Evolutionary conservation across 2,329 filamentous ascomycete genomes (phyloP).

Genomic region (Arachnomyces sp.): DNA sequence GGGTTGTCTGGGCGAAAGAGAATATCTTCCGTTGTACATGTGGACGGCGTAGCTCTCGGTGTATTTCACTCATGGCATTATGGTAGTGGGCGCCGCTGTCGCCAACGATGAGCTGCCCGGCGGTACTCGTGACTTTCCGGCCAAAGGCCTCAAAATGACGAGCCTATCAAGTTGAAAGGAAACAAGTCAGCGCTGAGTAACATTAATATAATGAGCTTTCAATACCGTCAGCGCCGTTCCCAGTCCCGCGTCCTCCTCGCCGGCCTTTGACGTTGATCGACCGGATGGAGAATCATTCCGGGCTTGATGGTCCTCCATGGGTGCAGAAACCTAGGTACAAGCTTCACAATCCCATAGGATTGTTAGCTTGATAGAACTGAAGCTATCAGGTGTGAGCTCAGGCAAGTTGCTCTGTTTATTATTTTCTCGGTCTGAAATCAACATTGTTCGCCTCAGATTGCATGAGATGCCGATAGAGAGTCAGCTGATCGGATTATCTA

Average conservation of each 20-base stretch:
- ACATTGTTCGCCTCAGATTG: no score
- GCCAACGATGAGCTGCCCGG: slow-evolving; percentile 76
- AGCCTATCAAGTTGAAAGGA: slow-evolving; percentile 46
- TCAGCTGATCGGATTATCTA: no score
- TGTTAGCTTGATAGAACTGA: neutral
- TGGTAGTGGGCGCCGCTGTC: slow-evolving; percentile 63
- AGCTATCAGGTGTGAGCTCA: neutral
- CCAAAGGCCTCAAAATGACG: slow-evolving; percentile 87
- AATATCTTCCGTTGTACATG: slow-evolving; percentile 83
- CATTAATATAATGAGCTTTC: slow-evolving; percentile 10
- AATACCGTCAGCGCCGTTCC: slow-evolving; percentile 41
- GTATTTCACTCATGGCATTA: slow-evolving; percentile 77
- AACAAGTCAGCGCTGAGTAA: slow-evolving; percentile 5
- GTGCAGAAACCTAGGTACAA: slow-evolving; percentile 4
- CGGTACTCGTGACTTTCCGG: slow-evolving; percentile 89
- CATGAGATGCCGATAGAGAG: no score
- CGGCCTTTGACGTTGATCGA: slow-evolving; percentile 28
- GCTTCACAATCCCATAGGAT: neutral
- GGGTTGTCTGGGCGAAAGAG: slow-evolving; percentile 79
- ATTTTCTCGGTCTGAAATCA: no score
- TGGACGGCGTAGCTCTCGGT: slow-evolving; percentile 78
- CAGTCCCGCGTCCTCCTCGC: slow-evolving; percentile 37
- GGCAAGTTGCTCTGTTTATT: neutral
- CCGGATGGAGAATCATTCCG: slow-evolving; percentile 39
- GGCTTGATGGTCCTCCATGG: slow-evolving; percentile 36